Evolutionary conservation across 2,329 filamentous ascomycete species (phyloP).

Genomic region (Cladosporium sphaerospermum): DNA sequence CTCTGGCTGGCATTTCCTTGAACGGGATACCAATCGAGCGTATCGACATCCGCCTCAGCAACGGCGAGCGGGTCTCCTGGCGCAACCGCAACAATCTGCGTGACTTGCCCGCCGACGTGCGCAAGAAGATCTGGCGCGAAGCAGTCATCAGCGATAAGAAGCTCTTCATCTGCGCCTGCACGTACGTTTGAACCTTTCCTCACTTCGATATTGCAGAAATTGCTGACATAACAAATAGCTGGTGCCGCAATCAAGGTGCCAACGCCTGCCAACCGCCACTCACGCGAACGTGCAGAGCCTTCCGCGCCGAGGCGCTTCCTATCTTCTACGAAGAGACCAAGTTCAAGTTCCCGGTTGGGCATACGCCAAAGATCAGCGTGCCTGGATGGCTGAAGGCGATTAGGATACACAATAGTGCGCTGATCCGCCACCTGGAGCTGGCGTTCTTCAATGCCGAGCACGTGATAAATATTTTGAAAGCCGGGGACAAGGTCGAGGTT

Average conservation of each 20-base stretch:
- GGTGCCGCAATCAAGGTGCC: background rate
- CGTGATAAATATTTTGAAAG: background rate
- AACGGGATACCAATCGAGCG: background rate
- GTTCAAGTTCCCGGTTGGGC: background rate
- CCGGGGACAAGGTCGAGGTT: no score
- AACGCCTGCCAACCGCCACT: slow-evolving; percentile 1
- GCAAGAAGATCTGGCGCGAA: background rate
- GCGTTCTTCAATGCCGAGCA: slow-evolving; percentile 1
- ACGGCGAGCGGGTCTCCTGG: background rate
- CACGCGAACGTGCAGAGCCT: background rate
- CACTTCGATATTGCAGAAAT: background rate
- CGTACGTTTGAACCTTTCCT: background rate
- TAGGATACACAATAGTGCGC: background rate
- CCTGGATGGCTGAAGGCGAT: background rate
- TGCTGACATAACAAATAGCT: background rate
- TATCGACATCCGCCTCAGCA: background rate
- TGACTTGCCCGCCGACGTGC: background rate
- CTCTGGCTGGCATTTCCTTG: no score
- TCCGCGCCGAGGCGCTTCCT: background rate
- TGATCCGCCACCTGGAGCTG: background rate
- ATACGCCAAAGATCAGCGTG: background rate
- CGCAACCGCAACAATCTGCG: background rate
- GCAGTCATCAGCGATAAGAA: background rate
- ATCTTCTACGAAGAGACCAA: slow-evolving; percentile 3
- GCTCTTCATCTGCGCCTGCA: slow-evolving; percentile 3